Evolutionary conservation across 1,284 basidiomycete genomes (phyloP).

Genomic region (Tilletia caries): DNA sequence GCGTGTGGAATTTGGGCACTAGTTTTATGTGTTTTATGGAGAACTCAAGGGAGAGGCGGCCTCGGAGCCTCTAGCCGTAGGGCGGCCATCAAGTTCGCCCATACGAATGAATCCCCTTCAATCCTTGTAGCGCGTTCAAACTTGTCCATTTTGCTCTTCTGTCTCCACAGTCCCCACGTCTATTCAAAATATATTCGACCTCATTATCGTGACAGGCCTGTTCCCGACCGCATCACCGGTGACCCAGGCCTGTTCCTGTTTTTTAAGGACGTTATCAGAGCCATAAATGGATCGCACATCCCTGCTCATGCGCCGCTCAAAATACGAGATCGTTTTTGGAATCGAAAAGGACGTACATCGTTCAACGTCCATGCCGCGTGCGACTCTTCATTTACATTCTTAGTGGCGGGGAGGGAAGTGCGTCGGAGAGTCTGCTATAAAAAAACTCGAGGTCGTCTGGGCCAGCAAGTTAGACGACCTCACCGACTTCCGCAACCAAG

Average conservation of each 20-base stretch:
- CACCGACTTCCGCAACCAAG: no score
- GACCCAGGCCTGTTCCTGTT: not conserved
- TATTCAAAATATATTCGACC: not conserved
- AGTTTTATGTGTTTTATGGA: no score
- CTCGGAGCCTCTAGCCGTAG: no score
- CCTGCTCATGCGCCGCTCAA: constrained; percentile 30
- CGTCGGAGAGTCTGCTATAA: constrained; percentile 36
- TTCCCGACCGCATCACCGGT: not conserved
- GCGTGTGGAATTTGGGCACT: no score
- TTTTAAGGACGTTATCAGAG: constrained; percentile 23
- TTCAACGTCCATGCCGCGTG: constrained; percentile 52
- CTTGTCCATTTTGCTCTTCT: not conserved
- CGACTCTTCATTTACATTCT: constrained; percentile 52
- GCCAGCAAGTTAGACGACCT: no score
- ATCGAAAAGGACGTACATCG: constrained; percentile 43
- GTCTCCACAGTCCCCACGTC: not conserved
- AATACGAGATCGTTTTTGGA: constrained; percentile 33
- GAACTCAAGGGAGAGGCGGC: no score
- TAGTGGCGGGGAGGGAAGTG: constrained; percentile 55
- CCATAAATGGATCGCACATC: constrained; percentile 51
- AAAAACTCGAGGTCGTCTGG: no score
- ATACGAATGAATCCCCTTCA: no score
- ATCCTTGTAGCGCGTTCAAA: not conserved
- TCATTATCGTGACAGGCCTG: not conserved
- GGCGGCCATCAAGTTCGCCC: no score